Evolutionary conservation across 192 early-diverging fungal genomes (phyloP).

Genomic region (Gamsiella multidivaricata): DNA sequence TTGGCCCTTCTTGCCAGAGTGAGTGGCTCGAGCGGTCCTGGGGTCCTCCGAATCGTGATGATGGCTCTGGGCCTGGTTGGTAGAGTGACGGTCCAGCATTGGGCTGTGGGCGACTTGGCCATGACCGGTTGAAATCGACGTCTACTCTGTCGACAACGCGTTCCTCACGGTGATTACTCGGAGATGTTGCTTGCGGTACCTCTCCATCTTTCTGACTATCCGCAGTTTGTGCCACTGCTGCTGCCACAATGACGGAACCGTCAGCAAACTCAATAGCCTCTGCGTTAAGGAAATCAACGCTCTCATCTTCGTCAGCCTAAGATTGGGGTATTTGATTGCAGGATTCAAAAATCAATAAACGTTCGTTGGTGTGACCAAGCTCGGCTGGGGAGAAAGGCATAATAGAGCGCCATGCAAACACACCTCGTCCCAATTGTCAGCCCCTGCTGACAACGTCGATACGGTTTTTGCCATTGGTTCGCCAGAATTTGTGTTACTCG

Average conservation of each 20-base stretch:
- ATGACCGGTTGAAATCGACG: constrained; percentile 34
- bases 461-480: constrained; percentile 51
- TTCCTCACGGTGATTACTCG: constrained; percentile 15
- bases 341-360: background rate
- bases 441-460: constrained; percentile 31
- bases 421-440: constrained; percentile 53
- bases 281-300: constrained; percentile 46
- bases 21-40: constrained; percentile 17
- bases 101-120: constrained; percentile 22
- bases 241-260: constrained; percentile 39
- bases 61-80: constrained; percentile 10
- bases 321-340: background rate
- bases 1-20: constrained; percentile 26
- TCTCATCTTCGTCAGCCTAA: constrained; percentile 46
- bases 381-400: no score
- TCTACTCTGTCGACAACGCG: constrained; percentile 39
- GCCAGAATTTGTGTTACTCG: constrained; percentile 6
- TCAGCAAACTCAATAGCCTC: constrained; percentile 47
- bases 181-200: background rate
- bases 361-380: background rate
- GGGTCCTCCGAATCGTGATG: constrained; percentile 13
- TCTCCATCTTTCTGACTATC: constrained; percentile 10
- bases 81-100: constrained; percentile 15
- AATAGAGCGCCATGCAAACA: background rate
- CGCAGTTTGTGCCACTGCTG: constrained; percentile 31